A percentile compares a stretch with the other conserved stretches of the same genome.
phyloP scores from a whole-genome alignment of 2,329 filamentous ascomycete species.

The Plenodomus lindquistii region DNA sequence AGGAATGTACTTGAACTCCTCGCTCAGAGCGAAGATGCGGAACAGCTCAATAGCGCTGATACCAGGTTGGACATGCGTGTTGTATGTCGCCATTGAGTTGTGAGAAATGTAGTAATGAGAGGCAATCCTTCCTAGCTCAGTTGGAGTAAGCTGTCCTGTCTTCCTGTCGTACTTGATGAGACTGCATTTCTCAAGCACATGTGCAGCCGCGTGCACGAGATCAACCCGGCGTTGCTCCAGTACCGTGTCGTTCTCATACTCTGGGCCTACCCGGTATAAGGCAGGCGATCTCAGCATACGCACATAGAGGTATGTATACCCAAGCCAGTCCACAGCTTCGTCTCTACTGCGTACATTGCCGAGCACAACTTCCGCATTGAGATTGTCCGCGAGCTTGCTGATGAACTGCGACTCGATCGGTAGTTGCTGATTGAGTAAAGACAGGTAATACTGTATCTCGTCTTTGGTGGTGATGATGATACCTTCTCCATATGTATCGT shows the following conservation, averaged over 20 bases:
- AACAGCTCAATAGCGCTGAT: slow-evolving; percentile 95
- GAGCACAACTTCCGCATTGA: slow-evolving; percentile 94
- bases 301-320: slow-evolving; percentile 97
- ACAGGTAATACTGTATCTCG: slow-evolving; percentile 97
- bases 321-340: slow-evolving; percentile 98
- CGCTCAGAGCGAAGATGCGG: slow-evolving; percentile 91
- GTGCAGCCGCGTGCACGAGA: slow-evolving; percentile 89
- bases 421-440: slow-evolving; percentile 92
- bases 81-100: slow-evolving; percentile 96
- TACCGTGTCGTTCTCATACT: slow-evolving; percentile 90
- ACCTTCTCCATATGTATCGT: slow-evolving; percentile 95
- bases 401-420: slow-evolving; percentile 97
- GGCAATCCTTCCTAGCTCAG: slow-evolving; percentile 91
- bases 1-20: slow-evolving; percentile 98
- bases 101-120: slow-evolving; percentile 99
- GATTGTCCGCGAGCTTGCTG: slow-evolving; percentile 88
- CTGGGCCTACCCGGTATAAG: slow-evolving; percentile 91
- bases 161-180: slow-evolving; percentile 96
- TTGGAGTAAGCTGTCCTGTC: slow-evolving; percentile 82
- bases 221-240: slow-evolving; percentile 98
- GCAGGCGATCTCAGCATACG: slow-evolving; percentile 96
- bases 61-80: slow-evolving; percentile 88
- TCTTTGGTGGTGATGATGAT: slow-evolving; percentile 97
- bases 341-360: slow-evolving; percentile 90
- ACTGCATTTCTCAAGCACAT: slow-evolving; percentile 82